Conservation (phyloP, 1,284 basidiomycete species). For the Cryptococcus maquisensis region DNA sequence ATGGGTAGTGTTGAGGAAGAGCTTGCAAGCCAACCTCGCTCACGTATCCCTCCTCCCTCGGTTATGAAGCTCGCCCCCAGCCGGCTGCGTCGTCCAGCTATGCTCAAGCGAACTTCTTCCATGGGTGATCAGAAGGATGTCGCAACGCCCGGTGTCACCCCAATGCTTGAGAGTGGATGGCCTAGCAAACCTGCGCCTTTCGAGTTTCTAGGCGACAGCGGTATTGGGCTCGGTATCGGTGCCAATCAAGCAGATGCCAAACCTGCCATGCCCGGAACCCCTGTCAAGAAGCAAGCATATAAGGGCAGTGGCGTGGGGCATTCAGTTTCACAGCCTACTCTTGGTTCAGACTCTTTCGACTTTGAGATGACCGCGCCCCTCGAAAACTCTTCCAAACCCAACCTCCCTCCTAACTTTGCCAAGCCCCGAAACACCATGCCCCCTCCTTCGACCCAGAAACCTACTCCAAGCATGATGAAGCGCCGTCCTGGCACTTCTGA, state of each 20-base stretch:
- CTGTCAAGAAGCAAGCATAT: slow-evolving; percentile 43
- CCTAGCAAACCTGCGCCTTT: slow-evolving; percentile 25
- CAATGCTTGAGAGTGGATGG: slow-evolving; percentile 29
- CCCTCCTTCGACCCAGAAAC: slow-evolving; percentile 17
- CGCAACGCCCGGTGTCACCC: slow-evolving; percentile 36
- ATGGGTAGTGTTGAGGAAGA: slow-evolving; percentile 16
- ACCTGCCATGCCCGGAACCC: slow-evolving; percentile 47
- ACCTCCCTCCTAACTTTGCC: slow-evolving; percentile 7
- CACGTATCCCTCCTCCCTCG: slow-evolving; percentile 10
- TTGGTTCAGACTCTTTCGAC: slow-evolving; percentile 13
- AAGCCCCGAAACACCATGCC: slow-evolving; percentile 9
- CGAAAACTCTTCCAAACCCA: slow-evolving; percentile 8
- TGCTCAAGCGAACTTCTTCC: slow-evolving; percentile 40
- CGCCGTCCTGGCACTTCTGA: slow-evolving; percentile 11
- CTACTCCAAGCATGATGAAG: slow-evolving; percentile 17
- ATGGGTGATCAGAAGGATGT: slow-evolving; percentile 33
- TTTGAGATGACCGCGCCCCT: not conserved
- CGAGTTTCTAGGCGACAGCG: slow-evolving; percentile 42
- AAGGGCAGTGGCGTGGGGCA: slow-evolving; percentile 20
- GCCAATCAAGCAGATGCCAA: slow-evolving; percentile 27
- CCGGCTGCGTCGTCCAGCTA: slow-evolving; percentile 24
- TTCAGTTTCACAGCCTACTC: slow-evolving; percentile 29
- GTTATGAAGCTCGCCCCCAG: slow-evolving; percentile 10
- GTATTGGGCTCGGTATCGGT: slow-evolving; percentile 26
- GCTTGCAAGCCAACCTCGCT: slow-evolving; percentile 2